A percentile compares a stretch with the other conserved stretches of the same genome.
These are phyloP conservation scores for Radiomyces spectabilis DNA, from an alignment of 192 early-diverging fungal species.

Conservation along the genomic window DNA sequence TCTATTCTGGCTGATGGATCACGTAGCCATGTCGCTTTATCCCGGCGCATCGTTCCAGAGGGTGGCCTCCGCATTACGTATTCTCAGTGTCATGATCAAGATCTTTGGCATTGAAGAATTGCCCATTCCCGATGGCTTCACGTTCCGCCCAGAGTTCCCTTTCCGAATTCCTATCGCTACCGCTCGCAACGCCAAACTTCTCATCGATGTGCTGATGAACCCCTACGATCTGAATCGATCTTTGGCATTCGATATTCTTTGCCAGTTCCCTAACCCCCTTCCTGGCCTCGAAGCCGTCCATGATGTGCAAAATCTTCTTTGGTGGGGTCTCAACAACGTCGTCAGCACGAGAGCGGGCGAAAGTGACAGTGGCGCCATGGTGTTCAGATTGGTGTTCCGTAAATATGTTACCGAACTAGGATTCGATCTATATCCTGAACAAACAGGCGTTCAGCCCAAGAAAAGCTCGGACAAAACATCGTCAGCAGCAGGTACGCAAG, in stretches of 20 bases:
- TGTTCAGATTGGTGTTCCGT: slow-evolving; percentile 69
- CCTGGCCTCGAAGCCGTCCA: slow-evolving; percentile 43
- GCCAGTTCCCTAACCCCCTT: slow-evolving; percentile 56
- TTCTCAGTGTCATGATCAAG: slow-evolving; percentile 43
- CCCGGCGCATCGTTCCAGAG: slow-evolving; percentile 72
- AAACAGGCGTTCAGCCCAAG: not conserved
- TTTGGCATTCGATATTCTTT: slow-evolving; percentile 65
- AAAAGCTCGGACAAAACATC: not conserved
- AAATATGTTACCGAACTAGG: slow-evolving; percentile 62
- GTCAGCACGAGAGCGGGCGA: slow-evolving; percentile 67
- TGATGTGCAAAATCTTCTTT: slow-evolving; percentile 43
- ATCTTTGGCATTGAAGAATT: slow-evolving; percentile 43
- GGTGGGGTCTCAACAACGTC: slow-evolving; percentile 54
- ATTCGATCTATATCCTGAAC: slow-evolving; percentile 27
- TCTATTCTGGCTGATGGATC: slow-evolving; percentile 53
- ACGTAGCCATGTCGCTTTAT: slow-evolving; percentile 52
- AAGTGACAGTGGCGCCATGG: slow-evolving; percentile 76
- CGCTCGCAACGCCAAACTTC: slow-evolving; percentile 37
- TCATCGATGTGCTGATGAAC: slow-evolving; percentile 55
- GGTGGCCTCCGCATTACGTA: slow-evolving; percentile 47
- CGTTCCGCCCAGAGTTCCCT: slow-evolving; percentile 39
- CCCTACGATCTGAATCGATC: slow-evolving; percentile 72
- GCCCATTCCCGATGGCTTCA: slow-evolving; percentile 38
- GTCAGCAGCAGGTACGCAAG: not conserved
- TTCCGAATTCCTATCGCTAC: slow-evolving; percentile 45